Evolutionary conservation across 2,329 filamentous ascomycete species (phyloP).

Genomic region (Pseudogymnoascus sp.): DNA sequence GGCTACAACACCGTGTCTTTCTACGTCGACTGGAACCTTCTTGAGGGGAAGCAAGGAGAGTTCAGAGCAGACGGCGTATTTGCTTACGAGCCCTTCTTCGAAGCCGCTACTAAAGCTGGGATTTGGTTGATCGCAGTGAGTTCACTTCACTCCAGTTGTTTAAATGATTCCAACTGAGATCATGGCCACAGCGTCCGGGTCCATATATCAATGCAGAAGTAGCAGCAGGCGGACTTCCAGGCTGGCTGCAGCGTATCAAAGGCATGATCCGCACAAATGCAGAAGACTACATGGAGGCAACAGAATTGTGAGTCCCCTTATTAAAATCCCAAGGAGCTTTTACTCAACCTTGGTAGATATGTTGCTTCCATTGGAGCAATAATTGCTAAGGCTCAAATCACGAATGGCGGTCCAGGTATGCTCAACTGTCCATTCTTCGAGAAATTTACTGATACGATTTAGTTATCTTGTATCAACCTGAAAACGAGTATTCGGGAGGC

Average conservation of each 20-base stretch:
- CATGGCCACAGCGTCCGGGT: slow-evolving; percentile 42
- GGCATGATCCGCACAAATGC: slow-evolving; percentile 55
- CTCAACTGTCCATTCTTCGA: background rate
- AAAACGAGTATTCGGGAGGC: slow-evolving; percentile 63
- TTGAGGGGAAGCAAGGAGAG: slow-evolving; percentile 63
- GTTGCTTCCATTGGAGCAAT: slow-evolving; percentile 52
- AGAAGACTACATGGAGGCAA: slow-evolving; percentile 54
- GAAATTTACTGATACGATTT: slow-evolving; percentile 23
- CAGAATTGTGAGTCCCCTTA: slow-evolving; percentile 37
- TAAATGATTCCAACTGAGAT: slow-evolving; percentile 1
- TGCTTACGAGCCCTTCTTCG: slow-evolving; percentile 65
- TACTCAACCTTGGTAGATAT: slow-evolving; percentile 39
- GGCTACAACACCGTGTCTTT: slow-evolving; percentile 76
- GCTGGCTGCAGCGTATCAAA: slow-evolving; percentile 63
- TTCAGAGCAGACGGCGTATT: slow-evolving; percentile 66
- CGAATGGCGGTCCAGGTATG: slow-evolving; percentile 57
- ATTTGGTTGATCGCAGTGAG: slow-evolving; percentile 61
- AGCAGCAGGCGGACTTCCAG: slow-evolving; percentile 68
- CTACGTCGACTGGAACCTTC: slow-evolving; percentile 69
- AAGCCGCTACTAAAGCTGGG: slow-evolving; percentile 63
- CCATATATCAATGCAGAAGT: slow-evolving; percentile 73
- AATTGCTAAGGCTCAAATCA: slow-evolving; percentile 69
- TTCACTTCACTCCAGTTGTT: slow-evolving; percentile 15
- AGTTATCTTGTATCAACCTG: slow-evolving; percentile 68
- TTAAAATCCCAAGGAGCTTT: background rate